phyloP scores from a whole-genome alignment of 345 rosid genomes.

The Aethionema arabicum region DNA sequence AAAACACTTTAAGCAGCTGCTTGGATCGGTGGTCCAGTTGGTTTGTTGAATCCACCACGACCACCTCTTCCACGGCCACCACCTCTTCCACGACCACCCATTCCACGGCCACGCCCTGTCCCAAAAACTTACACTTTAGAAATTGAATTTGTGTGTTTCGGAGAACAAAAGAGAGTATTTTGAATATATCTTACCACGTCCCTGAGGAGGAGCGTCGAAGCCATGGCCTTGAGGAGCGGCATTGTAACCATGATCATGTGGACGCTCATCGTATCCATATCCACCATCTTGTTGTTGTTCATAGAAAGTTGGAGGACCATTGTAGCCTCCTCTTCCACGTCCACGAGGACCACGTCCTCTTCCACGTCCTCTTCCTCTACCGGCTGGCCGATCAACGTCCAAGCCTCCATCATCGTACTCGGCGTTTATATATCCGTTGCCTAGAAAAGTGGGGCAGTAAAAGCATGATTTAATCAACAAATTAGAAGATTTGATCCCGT shows the following conservation, averaged over 20 bases:
- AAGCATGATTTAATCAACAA: constrained; percentile 1
- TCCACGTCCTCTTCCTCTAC: constrained; percentile 81
- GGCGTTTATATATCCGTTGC: constrained; percentile 53
- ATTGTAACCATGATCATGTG: constrained; percentile 25
- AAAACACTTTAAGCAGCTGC: constrained; percentile 28
- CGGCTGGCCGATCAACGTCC: constrained; percentile 57
- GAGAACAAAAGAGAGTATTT: neutral
- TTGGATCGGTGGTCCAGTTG: constrained; percentile 37
- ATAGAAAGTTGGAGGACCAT: constrained; percentile 37
- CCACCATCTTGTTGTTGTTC: constrained; percentile 64
- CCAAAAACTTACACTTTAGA: constrained; percentile 7
- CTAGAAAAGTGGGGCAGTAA: constrained; percentile 31
- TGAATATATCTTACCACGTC: constrained; percentile 30
- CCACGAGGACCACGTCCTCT: constrained; percentile 76
- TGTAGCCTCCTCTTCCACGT: constrained; percentile 74
- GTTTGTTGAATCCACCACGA: constrained; percentile 40
- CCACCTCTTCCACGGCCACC: constrained; percentile 66
- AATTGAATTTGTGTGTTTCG: neutral
- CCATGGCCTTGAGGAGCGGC: neutral
- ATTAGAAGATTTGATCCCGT: neutral
- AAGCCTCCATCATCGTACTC: constrained; percentile 70
- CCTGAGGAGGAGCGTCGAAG: constrained; percentile 45
- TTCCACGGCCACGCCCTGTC: constrained; percentile 70
- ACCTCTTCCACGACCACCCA: constrained; percentile 64
- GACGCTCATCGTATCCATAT: constrained; percentile 36